phyloP scores from a whole-genome alignment of 176 grass and related monocot species.

The Cenchrus fungigraminus region DNA sequence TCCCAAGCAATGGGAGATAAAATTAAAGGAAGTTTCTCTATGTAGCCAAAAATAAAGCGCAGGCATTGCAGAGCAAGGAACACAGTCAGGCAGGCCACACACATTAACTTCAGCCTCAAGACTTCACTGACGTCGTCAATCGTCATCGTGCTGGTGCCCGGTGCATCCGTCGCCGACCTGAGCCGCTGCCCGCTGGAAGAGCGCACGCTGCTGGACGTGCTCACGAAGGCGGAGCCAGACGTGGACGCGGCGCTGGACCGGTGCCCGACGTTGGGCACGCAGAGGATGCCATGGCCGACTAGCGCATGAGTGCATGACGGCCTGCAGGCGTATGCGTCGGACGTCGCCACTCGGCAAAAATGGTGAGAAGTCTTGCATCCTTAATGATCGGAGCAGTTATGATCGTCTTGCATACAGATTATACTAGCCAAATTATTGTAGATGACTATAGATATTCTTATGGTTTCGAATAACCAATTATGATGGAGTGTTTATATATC shows the following conservation, averaged over 20 bases:
- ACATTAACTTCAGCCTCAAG: background rate
- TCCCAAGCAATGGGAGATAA: no score
- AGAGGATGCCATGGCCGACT: conserved; percentile 46
- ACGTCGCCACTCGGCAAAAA: conserved; percentile 10
- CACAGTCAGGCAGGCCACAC: no score
- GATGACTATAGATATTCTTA: no score
- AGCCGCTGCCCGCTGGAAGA: background rate
- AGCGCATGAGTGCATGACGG: conserved; percentile 8
- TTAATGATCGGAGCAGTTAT: no score
- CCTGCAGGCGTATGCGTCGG: conserved; percentile 41
- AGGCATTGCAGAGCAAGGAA: no score
- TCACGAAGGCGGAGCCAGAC: conserved; percentile 23
- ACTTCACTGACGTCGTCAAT: background rate
- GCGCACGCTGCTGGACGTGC: conserved; percentile 7
- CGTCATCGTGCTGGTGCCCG: background rate
- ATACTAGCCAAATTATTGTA: no score
- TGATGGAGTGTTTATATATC: no score
- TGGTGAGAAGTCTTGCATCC: background rate
- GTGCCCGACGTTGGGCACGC: conserved; percentile 41
- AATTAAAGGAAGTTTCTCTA: no score
- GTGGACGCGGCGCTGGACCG: conserved; percentile 31
- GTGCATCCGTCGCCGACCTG: background rate
- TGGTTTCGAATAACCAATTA: no score
- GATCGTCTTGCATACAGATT: no score
- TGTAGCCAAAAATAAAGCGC: no score